Conservation (phyloP, 345 rosid species). For the Populus simonii region DNA sequence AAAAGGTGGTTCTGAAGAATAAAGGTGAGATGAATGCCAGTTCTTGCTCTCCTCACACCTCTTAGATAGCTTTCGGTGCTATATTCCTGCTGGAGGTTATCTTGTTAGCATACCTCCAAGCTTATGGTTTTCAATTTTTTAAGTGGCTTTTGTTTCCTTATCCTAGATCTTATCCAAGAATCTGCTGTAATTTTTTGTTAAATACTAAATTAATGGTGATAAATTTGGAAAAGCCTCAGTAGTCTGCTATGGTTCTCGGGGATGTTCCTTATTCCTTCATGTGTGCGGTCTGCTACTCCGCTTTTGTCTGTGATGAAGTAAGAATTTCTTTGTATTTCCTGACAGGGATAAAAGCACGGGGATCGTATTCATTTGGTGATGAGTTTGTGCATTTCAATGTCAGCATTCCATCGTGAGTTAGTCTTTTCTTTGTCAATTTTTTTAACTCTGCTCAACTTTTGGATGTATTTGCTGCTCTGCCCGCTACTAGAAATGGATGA, state of each 20-base stretch:
- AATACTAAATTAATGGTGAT: background rate
- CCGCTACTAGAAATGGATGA: background rate
- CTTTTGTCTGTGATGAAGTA: background rate
- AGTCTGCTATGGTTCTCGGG: background rate
- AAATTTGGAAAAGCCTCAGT: background rate
- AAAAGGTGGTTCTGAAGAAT: constrained; percentile 91
- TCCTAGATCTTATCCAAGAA: background rate
- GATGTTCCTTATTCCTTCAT: background rate
- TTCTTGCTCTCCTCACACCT: background rate
- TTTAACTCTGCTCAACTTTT: background rate
- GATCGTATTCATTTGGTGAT: constrained; percentile 70
- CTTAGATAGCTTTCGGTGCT: background rate
- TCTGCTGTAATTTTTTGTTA: background rate
- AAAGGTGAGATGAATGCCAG: constrained; percentile 61
- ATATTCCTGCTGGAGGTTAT: background rate
- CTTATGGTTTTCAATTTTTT: background rate
- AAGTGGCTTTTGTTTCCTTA: background rate
- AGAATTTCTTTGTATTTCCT: background rate
- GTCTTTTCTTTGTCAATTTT: background rate
- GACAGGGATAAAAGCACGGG: constrained; percentile 80
- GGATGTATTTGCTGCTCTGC: background rate
- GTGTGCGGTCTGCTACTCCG: background rate
- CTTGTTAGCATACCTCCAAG: background rate
- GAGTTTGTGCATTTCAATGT: constrained; percentile 92
- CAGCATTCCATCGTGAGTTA: constrained; percentile 77